Evolutionary conservation across 1,284 basidiomycete genomes (phyloP).

Genomic region (Kwoniella shivajii): DNA sequence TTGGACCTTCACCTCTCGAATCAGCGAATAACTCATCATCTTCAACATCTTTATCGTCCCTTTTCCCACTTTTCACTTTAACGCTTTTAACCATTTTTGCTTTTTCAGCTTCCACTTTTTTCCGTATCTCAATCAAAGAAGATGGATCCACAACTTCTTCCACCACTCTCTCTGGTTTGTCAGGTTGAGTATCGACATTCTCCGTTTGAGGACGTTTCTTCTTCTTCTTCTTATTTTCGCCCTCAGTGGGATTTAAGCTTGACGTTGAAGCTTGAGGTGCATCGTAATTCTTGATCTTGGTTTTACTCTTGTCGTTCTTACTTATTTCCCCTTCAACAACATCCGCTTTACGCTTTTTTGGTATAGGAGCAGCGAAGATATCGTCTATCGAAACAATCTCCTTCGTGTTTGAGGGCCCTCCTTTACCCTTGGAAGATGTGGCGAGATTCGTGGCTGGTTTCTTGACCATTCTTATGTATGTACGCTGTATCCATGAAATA

Average conservation of each 20-base stretch:
- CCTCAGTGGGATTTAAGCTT: slow-evolving; percentile 7
- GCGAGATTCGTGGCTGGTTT: slow-evolving; percentile 2
- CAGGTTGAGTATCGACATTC: background rate
- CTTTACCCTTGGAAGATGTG: background rate
- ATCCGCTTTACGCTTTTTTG: slow-evolving; percentile 19
- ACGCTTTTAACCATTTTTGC: background rate
- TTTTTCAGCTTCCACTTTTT: background rate
- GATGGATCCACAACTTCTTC: slow-evolving; percentile 40
- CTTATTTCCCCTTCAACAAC: background rate
- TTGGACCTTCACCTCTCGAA: slow-evolving; percentile 70
- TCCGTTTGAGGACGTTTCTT: too few relatives aligned
- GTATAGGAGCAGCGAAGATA: slow-evolving; percentile 39
- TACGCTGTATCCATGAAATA: background rate
- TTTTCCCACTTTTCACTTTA: slow-evolving; percentile 23
- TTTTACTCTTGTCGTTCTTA: slow-evolving; percentile 1
- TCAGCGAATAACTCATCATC: slow-evolving; percentile 67
- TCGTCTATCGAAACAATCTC: slow-evolving; percentile 39
- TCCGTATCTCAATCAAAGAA: slow-evolving; percentile 1
- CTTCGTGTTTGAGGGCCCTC: slow-evolving; percentile 1
- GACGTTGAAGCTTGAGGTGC: background rate
- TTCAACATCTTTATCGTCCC: slow-evolving; percentile 38
- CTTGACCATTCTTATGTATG: slow-evolving; percentile 9
- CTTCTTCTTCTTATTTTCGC: slow-evolving; percentile 19
- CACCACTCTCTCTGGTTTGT: slow-evolving; percentile 6
- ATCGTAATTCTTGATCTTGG: background rate